phyloP scores from a whole-genome alignment of 371 early-diverging fungal genomes.

The Mucor plumbeus region DNA sequence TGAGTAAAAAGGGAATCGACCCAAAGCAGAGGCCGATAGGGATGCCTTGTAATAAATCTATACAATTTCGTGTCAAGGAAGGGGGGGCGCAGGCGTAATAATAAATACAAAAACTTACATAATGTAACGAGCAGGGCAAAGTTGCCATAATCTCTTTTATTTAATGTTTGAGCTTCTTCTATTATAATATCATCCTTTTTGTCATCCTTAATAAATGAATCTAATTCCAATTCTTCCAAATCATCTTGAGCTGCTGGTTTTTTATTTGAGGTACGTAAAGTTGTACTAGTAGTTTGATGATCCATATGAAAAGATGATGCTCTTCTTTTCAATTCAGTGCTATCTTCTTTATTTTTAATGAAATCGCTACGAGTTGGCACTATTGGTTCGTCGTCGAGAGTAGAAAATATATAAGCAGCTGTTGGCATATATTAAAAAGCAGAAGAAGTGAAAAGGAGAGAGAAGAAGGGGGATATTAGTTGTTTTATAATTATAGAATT shows the following conservation, averaged over 20 bases:
- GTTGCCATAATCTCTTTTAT: constrained; percentile 64
- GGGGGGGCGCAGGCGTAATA: neutral
- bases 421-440: constrained; percentile 13
- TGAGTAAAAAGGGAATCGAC: constrained; percentile 91
- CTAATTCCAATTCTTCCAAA: constrained; percentile 45
- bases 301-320: constrained; percentile 39
- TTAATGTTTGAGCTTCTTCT: constrained; percentile 28
- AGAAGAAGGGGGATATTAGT: neutral
- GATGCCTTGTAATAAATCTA: constrained; percentile 92
- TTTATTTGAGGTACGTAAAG: constrained; percentile 35
- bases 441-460: neutral
- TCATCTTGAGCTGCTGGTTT: constrained; percentile 36
- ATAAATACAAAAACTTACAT: constrained; percentile 54
- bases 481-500: neutral
- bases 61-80: neutral
- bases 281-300: constrained; percentile 35
- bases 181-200: neutral
- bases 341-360: constrained; percentile 1
- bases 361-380: constrained; percentile 24
- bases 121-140: constrained; percentile 68
- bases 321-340: constrained; percentile 11
- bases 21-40: constrained; percentile 93
- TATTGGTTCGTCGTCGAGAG: constrained; percentile 47
- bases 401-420: constrained; percentile 44
- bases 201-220: constrained; percentile 17